Evolutionary conservation across 257 asterid species (phyloP).

Genomic region (Solanum infundibuliforme): DNA sequence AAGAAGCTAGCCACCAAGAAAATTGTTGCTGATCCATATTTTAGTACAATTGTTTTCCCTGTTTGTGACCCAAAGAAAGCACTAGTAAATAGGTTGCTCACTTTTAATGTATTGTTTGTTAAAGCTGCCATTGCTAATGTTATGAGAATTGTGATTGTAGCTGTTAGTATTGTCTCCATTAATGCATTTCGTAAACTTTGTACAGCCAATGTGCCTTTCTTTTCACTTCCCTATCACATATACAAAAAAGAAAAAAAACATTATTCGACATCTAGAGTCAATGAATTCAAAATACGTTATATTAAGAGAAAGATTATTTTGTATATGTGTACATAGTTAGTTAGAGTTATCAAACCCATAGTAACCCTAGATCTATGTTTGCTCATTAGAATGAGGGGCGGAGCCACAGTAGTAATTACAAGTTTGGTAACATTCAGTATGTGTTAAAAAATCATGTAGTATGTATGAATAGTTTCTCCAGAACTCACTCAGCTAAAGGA

Average conservation of each 20-base stretch:
- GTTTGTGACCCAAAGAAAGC: constrained; percentile 46
- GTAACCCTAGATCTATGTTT: background rate
- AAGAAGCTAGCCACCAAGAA: constrained; percentile 54
- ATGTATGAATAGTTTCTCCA: background rate
- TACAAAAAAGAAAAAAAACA: no score
- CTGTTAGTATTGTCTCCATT: constrained; percentile 62
- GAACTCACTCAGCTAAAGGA: background rate
- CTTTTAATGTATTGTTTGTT: constrained; percentile 60
- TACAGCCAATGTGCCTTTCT: constrained; percentile 62
- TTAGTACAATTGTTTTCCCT: constrained; percentile 39
- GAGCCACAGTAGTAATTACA: background rate
- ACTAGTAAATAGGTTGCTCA: constrained; percentile 13
- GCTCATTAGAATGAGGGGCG: background rate
- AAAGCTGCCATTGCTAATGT: constrained; percentile 47
- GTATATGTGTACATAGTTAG: no score
- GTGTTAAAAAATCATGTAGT: no score
- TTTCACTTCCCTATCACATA: constrained; percentile 41
- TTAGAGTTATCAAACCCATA: background rate
- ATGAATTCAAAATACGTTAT: background rate
- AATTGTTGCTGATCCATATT: constrained; percentile 45
- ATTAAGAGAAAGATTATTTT: no score
- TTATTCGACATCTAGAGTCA: background rate
- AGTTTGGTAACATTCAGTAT: background rate
- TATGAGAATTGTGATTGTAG: constrained; percentile 43
- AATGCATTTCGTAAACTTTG: constrained; percentile 72